These are phyloP conservation scores for Pythium brachiatum DNA, from an alignment of 352 stramenopile genomes.

Conservation along the genomic window DNA sequence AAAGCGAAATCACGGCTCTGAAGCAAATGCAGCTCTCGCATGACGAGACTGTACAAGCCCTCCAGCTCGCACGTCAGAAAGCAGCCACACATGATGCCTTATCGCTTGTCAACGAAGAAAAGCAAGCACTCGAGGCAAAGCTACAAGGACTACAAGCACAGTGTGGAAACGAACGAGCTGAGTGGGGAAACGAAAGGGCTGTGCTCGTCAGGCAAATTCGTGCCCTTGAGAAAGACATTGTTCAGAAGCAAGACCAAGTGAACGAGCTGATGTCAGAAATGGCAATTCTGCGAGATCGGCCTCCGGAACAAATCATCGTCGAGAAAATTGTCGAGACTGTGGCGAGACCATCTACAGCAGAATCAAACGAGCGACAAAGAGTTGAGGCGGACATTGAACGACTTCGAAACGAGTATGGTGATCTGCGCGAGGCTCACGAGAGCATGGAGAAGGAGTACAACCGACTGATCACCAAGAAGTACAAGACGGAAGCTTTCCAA, in stretches of 20 bases:
- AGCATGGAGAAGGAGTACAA: constrained; percentile 47
- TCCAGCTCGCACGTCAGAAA: constrained; percentile 66
- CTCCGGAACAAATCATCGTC: constrained; percentile 13
- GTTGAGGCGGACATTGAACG: constrained; percentile 31
- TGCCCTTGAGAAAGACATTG: background rate
- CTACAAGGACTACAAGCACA: constrained; percentile 28
- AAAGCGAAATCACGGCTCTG: constrained; percentile 32
- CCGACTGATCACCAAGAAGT: constrained; percentile 58
- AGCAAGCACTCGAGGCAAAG: constrained; percentile 39
- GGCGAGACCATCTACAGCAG: constrained; percentile 4
- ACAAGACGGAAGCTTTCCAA: constrained; percentile 78
- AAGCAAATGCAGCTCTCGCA: constrained; percentile 46
- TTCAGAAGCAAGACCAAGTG: background rate
- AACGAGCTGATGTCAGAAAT: constrained; percentile 1
- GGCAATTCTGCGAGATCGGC: background rate
- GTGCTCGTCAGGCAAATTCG: background rate
- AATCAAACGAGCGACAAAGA: constrained; percentile 14
- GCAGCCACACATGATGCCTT: constrained; percentile 58
- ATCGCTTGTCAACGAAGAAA: constrained; percentile 55
- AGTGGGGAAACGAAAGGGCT: background rate
- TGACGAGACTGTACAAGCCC: constrained; percentile 70
- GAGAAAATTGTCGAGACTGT: constrained; percentile 12
- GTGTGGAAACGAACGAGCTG: constrained; percentile 4
- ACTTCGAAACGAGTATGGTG: constrained; percentile 29
- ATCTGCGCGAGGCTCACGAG: constrained; percentile 27